Base-by-base conservation (phyloP, 495 filamentous ascomycete genomes). In the Aspergillus carlsbadensis region DNA sequence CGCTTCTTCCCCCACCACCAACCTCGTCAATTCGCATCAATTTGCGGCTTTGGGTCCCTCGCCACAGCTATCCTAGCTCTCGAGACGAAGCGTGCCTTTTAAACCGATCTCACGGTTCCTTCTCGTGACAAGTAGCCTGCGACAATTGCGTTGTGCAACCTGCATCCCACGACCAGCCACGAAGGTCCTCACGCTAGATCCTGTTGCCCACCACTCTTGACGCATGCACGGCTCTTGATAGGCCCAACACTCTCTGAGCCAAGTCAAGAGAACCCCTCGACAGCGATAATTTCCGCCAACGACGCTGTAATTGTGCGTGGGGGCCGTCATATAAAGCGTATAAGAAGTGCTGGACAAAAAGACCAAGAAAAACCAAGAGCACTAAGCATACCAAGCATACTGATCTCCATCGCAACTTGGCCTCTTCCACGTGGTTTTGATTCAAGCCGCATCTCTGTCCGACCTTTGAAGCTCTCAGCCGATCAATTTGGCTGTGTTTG, bases 141-240 rank as follows among this genome's bases (percentile, higher is more conserved):
- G 3, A 6, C 18, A 48, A 5, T 21, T 37, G 20, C 18, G 4
- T 48, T 18, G 36, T 60, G 21, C 45, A 34, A 36, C 37, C 53
- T 46, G 8, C 41, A 50, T 44, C 41, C 34, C 61, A 56, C 52
- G 5, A 39, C 24, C 65, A 62, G 60, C 65, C 60, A 33, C 56
- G 65, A 61, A 65, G 62, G 62, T 65, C 58, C 58, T 59, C 58
- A 50, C 24, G 29, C 57, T 45, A 50, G 37, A 22, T 34, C 22
- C 39, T 52, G n/a, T 18, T 46, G 40, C 42, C 49, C 35, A 40
- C 48, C 34, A 42, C 34, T 34, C 43, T 35, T 39, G 52, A 52
- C 58, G n/a, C 22, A 11, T n/a, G 17, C 4, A 39, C 2, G 15
- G 43, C 48, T 22, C 45, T 45, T 52, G 54, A 60, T 57, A 57